Conservation (phyloP, 805 yeast genomes). For the Yarrowia osloensis region DNA sequence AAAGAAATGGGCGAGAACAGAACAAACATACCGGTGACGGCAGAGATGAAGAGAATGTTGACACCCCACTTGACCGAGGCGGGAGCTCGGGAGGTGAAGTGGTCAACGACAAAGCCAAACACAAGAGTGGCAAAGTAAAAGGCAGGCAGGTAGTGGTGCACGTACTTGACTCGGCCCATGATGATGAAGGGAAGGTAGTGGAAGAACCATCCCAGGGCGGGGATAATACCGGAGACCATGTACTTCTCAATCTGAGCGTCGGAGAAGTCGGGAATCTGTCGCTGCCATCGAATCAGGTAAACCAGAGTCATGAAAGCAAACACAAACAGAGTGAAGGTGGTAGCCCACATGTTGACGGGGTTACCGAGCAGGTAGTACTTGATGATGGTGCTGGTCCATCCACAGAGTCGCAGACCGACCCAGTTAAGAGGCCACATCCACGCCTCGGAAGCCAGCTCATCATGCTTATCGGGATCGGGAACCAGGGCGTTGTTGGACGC, state of each 20-base stretch:
- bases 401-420: constrained; percentile 74
- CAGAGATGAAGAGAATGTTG: constrained; percentile 52
- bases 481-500: constrained; percentile 80
- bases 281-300: constrained; percentile 62
- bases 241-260: constrained; percentile 47
- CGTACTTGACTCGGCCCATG: constrained; percentile 96
- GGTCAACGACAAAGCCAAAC: constrained; percentile 61
- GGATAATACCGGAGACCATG: constrained; percentile 71
- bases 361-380: constrained; percentile 71
- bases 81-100: constrained; percentile 23
- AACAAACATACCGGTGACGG: constrained; percentile 59
- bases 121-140: constrained; percentile 89
- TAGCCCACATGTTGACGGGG: constrained; percentile 64
- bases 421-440: constrained; percentile 82
- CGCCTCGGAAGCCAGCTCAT: constrained; percentile 69
- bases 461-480: constrained; percentile 72
- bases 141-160: constrained; percentile 96
- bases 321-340: constrained; percentile 53
- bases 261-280: constrained; percentile 58
- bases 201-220: constrained; percentile 86
- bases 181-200: constrained; percentile 86
- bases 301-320: constrained; percentile 46
- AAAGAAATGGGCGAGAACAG: constrained; percentile 68
- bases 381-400: constrained; percentile 59
- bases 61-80: constrained; percentile 35